phyloP scores from a whole-genome alignment of 208 protist species.

The Phytomonas serpens region DNA sequence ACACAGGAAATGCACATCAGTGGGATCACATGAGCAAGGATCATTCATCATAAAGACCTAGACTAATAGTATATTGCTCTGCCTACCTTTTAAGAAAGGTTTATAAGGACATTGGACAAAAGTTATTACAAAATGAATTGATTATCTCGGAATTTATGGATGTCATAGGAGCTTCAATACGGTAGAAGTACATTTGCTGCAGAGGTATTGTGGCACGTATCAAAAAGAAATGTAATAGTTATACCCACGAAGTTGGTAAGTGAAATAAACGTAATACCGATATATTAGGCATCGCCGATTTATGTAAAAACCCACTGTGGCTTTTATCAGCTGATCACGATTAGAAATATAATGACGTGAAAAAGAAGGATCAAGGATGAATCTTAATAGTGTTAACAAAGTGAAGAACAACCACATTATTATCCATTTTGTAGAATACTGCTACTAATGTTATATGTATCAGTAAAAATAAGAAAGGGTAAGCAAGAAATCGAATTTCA shows the following conservation, averaged over 20 bases:
- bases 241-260: slow-evolving; percentile 13
- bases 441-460: neutral
- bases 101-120: neutral
- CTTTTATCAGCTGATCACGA: slow-evolving; percentile 2
- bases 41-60: neutral
- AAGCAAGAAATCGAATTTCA: slow-evolving; percentile 4
- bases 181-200: neutral
- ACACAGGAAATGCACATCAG: slow-evolving; percentile 45
- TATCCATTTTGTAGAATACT: slow-evolving; percentile 1
- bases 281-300: slow-evolving; percentile 1
- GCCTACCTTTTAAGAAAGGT: neutral
- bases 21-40: slow-evolving; percentile 4
- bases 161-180: neutral
- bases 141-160: neutral
- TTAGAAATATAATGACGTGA: slow-evolving; percentile 9
- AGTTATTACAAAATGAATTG: neutral
- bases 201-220: neutral
- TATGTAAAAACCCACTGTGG: slow-evolving; percentile 1
- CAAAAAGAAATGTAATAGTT: slow-evolving; percentile 5
- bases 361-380: slow-evolving; percentile 2
- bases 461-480: slow-evolving; percentile 8
- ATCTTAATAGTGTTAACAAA: slow-evolving; percentile 3
- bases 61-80: neutral
- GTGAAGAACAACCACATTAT: neutral
- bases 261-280: slow-evolving; percentile 7